Base-by-base conservation (phyloP, 345 rosid genomes). In the Citrus medica region DNA sequence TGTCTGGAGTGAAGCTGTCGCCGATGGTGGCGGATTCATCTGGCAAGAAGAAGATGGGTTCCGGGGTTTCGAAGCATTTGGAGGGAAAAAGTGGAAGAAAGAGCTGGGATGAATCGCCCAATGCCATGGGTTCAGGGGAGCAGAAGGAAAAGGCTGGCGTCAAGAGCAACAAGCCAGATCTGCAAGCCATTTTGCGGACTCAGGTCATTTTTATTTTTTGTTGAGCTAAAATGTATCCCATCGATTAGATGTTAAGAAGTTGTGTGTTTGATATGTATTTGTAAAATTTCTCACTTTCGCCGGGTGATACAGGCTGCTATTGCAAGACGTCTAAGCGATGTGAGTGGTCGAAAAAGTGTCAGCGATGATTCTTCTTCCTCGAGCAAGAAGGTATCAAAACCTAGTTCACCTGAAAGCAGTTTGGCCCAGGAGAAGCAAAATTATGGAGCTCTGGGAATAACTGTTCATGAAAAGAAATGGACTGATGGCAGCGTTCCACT, bases 401-500 rank as follows among this genome's bases (percentile, higher is more conserved):
- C 85, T 4, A 80, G 89, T 69, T 85, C 93, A 56, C 84, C 92
- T 40, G 91, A 83, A 71, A 19, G 48, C 71, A 75, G 83, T 79
- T 68, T 68, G 35, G 74, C 84, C 8, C 76, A 75, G 16, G 91
- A 84, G 70, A 88, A 82, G 74, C 76, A 86, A 33, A 16, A 71
- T 60, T 74, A 63, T 79, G 87, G 81, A 68, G 81, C 85, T 76
- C 78, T 78, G 21, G 95, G 90, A 32, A 87, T 94, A 40, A 87
- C 87, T 55, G 83, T 92, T 62, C 97, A 96, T 78, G 99, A 94
- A 48, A 86, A 82, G 88, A 96, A 92, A 87, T 96, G 98, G 98
- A 92, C 98, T 1, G 98, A 96, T 82, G 98, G 97, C 61, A 96
- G 94, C 79, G 85, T 92, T 75, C 78, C 94, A 19, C 82, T 90